Evolutionary conservation across 768 basidiomycete genomes (phyloP).

Genomic region (Pleurotus citrinopileatus): DNA sequence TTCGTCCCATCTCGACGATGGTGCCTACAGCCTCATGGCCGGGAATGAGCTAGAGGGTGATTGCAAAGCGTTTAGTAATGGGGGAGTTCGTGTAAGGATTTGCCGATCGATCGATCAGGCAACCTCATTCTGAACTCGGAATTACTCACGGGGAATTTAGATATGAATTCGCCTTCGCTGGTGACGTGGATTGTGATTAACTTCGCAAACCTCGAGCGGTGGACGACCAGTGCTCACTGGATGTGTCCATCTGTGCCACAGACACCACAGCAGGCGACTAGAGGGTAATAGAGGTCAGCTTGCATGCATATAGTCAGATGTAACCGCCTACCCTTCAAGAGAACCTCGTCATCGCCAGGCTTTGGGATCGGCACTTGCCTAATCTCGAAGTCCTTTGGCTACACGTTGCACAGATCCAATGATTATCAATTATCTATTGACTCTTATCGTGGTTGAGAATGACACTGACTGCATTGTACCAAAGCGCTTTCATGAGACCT

Average conservation of each 20-base stretch:
- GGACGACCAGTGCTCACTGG: slow-evolving; percentile 22
- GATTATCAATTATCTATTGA: slow-evolving; percentile 13
- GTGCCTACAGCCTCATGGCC: slow-evolving; percentile 10
- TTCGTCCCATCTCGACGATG: slow-evolving; percentile 35
- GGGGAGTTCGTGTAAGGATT: neutral
- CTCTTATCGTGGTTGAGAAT: neutral
- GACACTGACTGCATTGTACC: slow-evolving; percentile 51
- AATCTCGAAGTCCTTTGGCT: slow-evolving; percentile 69
- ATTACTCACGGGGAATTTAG: slow-evolving; percentile 11
- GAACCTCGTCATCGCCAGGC: slow-evolving; percentile 65
- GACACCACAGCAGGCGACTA: slow-evolving; percentile 33
- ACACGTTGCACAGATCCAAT: slow-evolving; percentile 1
- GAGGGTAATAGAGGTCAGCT: slow-evolving; percentile 6
- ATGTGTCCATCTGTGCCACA: slow-evolving; percentile 66
- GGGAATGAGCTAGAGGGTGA: slow-evolving; percentile 9
- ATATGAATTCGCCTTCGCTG: slow-evolving; percentile 13
- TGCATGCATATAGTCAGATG: too few species aligned
- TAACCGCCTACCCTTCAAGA: slow-evolving; percentile 70
- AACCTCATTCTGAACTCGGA: neutral
- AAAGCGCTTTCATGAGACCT: slow-evolving; percentile 64
- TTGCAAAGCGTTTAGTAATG: too few species aligned
- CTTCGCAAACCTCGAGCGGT: slow-evolving; percentile 24
- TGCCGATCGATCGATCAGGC: slow-evolving; percentile 10
- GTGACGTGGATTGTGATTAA: neutral
- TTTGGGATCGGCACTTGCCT: slow-evolving; percentile 66